Base-by-base conservation (phyloP, 2,329 filamentous ascomycete species). In the Ceratocystiopsis minuta region DNA sequence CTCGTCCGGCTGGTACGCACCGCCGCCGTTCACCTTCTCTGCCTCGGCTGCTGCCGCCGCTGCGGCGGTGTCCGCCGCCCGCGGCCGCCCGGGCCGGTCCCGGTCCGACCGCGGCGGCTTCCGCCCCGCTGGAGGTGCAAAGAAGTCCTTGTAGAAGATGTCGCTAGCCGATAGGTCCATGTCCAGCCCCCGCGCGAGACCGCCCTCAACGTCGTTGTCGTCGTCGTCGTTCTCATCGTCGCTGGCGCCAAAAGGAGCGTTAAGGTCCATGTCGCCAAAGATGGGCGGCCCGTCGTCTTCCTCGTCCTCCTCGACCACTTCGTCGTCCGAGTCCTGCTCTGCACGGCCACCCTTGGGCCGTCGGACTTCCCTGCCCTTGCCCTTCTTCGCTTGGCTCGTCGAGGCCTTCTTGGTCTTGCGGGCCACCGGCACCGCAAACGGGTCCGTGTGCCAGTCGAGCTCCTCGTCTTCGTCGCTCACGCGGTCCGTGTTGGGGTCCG, bases 91-190 rank as follows among this genome's bases (percentile, higher is more conserved):
- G 53, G 58, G 40, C 57, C 61, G 11, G 50, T 58, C 57, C 50
- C 54, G 62, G 52, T 69, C 72, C 53, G 69, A 75, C 44, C 67
- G 68, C 47, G 90, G 90, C 51, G 72, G 75, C 31, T 90, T 92
- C 51, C 72, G 75, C 4, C 20, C 20, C 16, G 79, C 70, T 12
- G 87, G 88, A 11, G 84, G 83, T 3, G 81, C 85, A 54, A 95
- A 96, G 62, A 95, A 96, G 57, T 96, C 86, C 46, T 79, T 78
- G 60, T 94, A 96, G 61, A 79, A 85, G 53, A 95, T 68, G 47
- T 87, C 80, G 55, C 94, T 93, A 39, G 87, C 86, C 52, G 93
- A 92, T 48, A 66, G 58, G 24, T 61, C 57, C 45, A 48, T 43
- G 28, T 43, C 43, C 14, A 48, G 42, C n/a, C 46, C 46, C 31